A percentile compares a stretch with the other conserved stretches of the same genome.
These are phyloP conservation scores for Camellia oleifera DNA, from an alignment of 179 eudicot genomes.

Conservation along the genomic window DNA sequence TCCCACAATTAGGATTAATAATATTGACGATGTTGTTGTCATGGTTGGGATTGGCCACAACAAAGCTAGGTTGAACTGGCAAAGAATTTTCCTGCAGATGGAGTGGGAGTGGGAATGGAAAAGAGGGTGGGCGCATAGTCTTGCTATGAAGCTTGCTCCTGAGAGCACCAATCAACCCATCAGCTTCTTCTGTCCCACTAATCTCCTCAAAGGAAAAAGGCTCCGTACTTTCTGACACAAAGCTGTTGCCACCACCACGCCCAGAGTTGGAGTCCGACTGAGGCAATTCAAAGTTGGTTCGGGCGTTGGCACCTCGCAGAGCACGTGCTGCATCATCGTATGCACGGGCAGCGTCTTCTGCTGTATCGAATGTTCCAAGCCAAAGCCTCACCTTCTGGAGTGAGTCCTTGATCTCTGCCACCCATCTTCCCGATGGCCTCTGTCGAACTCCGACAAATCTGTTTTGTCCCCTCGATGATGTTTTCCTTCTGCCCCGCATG, in stretches of 20 bases:
- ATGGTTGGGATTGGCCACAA: background rate
- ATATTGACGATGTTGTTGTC: background rate
- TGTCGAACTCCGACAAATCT: constrained; percentile 30
- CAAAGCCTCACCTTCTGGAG: constrained; percentile 29
- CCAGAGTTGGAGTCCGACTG: background rate
- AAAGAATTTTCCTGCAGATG: background rate
- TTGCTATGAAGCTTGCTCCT: constrained; percentile 31
- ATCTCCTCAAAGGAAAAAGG: constrained; percentile 32
- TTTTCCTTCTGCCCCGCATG: constrained; percentile 20
- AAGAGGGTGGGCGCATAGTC: background rate
- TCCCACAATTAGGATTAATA: constrained; percentile 1
- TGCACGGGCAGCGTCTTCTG: constrained; percentile 31
- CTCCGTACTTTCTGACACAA: constrained; percentile 16
- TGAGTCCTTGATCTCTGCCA: constrained; percentile 34
- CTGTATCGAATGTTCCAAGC: constrained; percentile 31
- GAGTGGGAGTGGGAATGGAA: too few species aligned
- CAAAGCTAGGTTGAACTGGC: background rate
- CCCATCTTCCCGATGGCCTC: constrained; percentile 31
- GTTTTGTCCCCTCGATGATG: constrained; percentile 28
- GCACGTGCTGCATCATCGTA: constrained; percentile 29
- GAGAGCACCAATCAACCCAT: constrained; percentile 33
- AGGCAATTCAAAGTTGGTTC: constrained; percentile 31
- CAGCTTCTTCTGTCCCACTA: constrained; percentile 23
- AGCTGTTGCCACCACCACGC: background rate
- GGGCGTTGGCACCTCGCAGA: constrained; percentile 26